A percentile compares a stretch with the other conserved stretches of the same genome.
These are phyloP conservation scores for Penicillium sumatraense DNA, from an alignment of 2,329 filamentous ascomycete species.

Conservation along the genomic window DNA sequence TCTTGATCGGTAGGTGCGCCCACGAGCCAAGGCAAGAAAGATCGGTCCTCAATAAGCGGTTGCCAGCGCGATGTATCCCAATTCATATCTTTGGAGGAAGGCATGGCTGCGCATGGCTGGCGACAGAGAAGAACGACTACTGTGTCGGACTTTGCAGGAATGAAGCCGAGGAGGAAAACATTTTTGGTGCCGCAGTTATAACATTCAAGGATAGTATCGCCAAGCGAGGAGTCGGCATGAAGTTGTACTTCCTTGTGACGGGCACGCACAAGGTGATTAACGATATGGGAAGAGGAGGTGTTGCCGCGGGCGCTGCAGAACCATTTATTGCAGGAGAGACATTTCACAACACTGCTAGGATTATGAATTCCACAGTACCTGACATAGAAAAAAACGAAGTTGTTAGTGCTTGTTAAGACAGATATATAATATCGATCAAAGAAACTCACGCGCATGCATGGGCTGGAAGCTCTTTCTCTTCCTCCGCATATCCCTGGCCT, in stretches of 20 bases:
- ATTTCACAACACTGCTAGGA: slow-evolving; percentile 93
- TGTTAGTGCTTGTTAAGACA: slow-evolving; percentile 21
- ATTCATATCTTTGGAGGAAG: slow-evolving; percentile 98
- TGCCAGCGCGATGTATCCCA: slow-evolving; percentile 99
- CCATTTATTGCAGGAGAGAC: slow-evolving; percentile 94
- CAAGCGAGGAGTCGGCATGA: slow-evolving; percentile 88
- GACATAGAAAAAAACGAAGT: slow-evolving; percentile 21
- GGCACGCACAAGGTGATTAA: slow-evolving; percentile 96
- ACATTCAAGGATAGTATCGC: slow-evolving; percentile 95
- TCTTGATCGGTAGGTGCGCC: slow-evolving; percentile 87
- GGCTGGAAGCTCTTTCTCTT: slow-evolving; percentile 86
- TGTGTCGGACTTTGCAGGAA: slow-evolving; percentile 97
- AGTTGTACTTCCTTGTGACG: slow-evolving; percentile 98
- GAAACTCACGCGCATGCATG: slow-evolving; percentile 91
- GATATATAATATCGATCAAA: background rate
- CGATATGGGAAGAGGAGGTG: slow-evolving; percentile 94
- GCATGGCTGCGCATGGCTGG: slow-evolving; percentile 91
- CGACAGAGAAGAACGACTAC: slow-evolving; percentile 96
- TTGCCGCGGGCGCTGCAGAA: slow-evolving; percentile 98
- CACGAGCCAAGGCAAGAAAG: slow-evolving; percentile 93
- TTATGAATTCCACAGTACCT: slow-evolving; percentile 98
- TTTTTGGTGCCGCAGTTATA: slow-evolving; percentile 99
- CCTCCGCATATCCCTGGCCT: slow-evolving; percentile 63
- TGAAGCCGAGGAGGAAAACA: slow-evolving; percentile 95
- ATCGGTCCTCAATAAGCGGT: slow-evolving; percentile 93